Evolutionary conservation across 345 rosid genomes (phyloP), one percentile per base, ranked within the genome.

Genomic region (Salix udensis): DNA sequence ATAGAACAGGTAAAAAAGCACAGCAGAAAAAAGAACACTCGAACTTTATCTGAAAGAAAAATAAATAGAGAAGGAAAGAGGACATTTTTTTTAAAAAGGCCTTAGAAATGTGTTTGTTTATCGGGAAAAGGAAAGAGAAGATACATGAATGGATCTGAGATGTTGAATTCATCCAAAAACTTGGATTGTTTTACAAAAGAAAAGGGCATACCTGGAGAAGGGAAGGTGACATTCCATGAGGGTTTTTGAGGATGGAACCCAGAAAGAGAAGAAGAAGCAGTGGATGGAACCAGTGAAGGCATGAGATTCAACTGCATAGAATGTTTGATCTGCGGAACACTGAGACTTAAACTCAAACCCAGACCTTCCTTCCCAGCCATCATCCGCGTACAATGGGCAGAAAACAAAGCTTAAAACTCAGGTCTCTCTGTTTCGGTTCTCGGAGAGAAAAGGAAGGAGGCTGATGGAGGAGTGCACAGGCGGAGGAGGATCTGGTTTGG

Each of bases 321-420:
- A 48, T 72, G 80, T 14, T 77, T 80, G 18, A 80, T 81, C 67
- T 83, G 85, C n/a, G 94, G 88, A 61, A 82, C 83, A 76, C 87
- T 88, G 86, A 92, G 84, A 86, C 97, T 81, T 61, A 93, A 84
- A 77, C 94, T 89, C 82, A 96, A 79, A 65, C 99, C 97, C 78
- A 96, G 84, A 84, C 91, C 99, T 46, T 91, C 95, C 80, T 91
- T 90, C 77, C 83, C 97, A 71, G 80, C 74, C 92, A 85, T 82
- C 89, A 85, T 86, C 60, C 8, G 12, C 9, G 10, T 55, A n/a
- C n/a, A 9, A 23, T 3, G 15, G 64, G 6, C 26, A 58, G 28
- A 26, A 4, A 23, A 58, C 28, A 8, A 10, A 58, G 62, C 28
- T 58, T 58, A 10, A 58, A 8, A 11, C 10, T 2, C 21, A 19